Evolutionary conservation across 1,284 basidiomycete genomes (phyloP), one percentile per base, ranked within the genome.

Genomic region (Boletellus sp.): DNA sequence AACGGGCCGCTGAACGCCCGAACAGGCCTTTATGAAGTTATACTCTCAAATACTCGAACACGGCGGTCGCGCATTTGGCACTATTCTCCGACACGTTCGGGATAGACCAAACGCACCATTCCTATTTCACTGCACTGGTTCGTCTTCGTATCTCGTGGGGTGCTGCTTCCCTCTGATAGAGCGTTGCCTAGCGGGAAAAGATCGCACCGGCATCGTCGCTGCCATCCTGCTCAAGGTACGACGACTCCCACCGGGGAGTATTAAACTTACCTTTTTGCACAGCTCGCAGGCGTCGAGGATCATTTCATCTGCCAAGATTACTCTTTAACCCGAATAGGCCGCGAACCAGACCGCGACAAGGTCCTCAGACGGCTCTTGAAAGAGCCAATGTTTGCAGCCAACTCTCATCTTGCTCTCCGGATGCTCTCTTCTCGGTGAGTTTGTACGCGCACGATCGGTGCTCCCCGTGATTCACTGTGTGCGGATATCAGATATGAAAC

Each of bases 21-120:
- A 39, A 13, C 54, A 89, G 86, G 83, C 88, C 11, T 91, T 90
- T 64, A 85, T 89, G 79, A 81, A 85, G 58, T 71, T 90, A 16
- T 90, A 90, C 61, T 81, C 85, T 40, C 86, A 90, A 74, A 89
- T 90, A 45, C 71, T 90, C 28, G 86, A 91, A 53, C 76, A 85
- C 55, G 87, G 79, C 8, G 85, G 83, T 8, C 66, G 68, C 15
- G 77, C 86, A 4, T 89, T 87, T 59, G 80, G 82, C 16, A 64
- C 71, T 3, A 82, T 91, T 49, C 72, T 90, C 15, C 77, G 82
- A 48, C 85, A 89, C 64, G 75, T 91, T 26, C 75, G 83, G 50
- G 87, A 90, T 60, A 74, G 73, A 56, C 85, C 87, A 63, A 73
- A 76, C 39, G 78, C 81, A 45, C 78, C 77, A 0, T 84, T 78